Base-by-base conservation (phyloP, 2,329 filamentous ascomycete species). In the Chaetothyriales sp. region DNA sequence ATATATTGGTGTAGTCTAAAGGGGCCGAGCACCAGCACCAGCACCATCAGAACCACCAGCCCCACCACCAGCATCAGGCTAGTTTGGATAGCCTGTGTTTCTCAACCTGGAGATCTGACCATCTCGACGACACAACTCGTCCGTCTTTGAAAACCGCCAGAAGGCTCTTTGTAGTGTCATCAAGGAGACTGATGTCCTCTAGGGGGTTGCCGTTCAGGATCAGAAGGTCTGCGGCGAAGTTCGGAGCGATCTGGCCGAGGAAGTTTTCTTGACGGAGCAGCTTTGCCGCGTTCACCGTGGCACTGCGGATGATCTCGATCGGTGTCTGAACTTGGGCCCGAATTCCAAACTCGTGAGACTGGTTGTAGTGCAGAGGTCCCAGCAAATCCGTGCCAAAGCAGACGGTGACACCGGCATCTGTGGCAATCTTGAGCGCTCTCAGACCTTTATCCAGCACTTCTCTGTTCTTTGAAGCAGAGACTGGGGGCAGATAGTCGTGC, bases 361-460 rank as follows among this genome's bases (percentile, higher is more conserved):
- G 75, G n/a, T 68, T 68, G 12, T 66, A 59, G 6, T 68, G 66
- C 53, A 78, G 59, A 0, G 72, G 73, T 0, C 74, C 75, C 0
- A 79, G 66, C 6, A 78, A 65, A 61, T 78, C 75, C 0, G 73
- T 73, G 0, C 77, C 77, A 55, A 71, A 77, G 59, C 75, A 79
- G 43, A 80, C 73, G 0, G 66, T 73, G 1, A 79, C 74, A 0
- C 76, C 76, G 0, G 72, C 73, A 8, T 74, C 68, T 18, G 67
- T 62, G 2, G 74, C 74, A 18, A 78, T 68, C 46, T 71, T 65
- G 15, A 79, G 61, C 0, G 70, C 67, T 12, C 64, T 55, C 2
- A 78, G 57, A 1, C 76, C 76, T 2, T 64, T 64, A 15, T 67
- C 60, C 2, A 78, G 62, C 1, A 78, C 74, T 50, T 70, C 64